A percentile compares a stretch with the other conserved stretches of the same genome.
Conservation (phyloP, 2,329 filamentous ascomycete genomes). For the Calonectria hongkongensis region DNA sequence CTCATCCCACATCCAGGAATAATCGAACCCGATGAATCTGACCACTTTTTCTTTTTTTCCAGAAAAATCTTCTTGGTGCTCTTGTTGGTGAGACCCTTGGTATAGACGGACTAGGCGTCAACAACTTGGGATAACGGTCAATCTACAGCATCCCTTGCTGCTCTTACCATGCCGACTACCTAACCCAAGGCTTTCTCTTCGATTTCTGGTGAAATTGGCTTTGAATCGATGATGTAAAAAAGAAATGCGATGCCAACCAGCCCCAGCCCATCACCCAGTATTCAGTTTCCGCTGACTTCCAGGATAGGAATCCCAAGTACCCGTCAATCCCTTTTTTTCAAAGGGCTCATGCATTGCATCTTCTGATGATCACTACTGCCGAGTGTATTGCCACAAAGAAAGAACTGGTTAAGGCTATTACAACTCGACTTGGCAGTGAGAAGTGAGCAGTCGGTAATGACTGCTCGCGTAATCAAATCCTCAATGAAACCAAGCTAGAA, state of each 20-base stretch:
- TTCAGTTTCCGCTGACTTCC: not conserved
- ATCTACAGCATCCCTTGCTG: not conserved
- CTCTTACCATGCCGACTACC: no score
- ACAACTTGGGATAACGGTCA: not conserved
- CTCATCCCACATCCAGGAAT: no score
- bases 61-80: no score
- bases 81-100: not conserved
- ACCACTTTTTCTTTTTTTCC: no score
- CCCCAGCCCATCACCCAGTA: not conserved
- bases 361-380: not conserved
- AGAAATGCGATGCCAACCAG: not conserved
- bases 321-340: no score
- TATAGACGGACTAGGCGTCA: not conserved
- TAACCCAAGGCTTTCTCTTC: not conserved
- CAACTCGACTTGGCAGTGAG: not conserved
- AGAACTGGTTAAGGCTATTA: not conserved
- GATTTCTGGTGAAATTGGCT: no score
- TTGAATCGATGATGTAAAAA: no score
- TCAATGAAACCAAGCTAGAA: not conserved
- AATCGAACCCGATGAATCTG: not conserved
- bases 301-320: no score
- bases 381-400: not conserved
- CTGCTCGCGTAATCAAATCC: not conserved
- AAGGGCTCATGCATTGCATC: no score
- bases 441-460: slow-evolving; percentile 14